Conservation (phyloP, 495 filamentous ascomycete species). For the Lasiosphaeriaceae sp. region DNA sequence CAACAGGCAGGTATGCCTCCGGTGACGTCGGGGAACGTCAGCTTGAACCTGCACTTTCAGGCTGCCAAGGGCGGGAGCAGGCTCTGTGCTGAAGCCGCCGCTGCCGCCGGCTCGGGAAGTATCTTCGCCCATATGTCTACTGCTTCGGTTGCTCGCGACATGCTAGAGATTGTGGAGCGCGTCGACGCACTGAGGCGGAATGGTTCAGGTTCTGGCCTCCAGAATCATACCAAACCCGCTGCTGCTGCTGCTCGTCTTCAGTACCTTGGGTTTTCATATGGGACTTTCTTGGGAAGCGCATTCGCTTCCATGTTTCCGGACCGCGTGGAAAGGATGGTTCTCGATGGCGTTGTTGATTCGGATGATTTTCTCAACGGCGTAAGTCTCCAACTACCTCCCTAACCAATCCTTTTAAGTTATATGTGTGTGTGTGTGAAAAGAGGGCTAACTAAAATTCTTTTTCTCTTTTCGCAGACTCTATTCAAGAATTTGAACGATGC, state of each 20-base stretch:
- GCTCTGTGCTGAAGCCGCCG: conserved; percentile 1
- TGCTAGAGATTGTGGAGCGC: conserved; percentile 38
- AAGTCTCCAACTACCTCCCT: conserved; percentile 9
- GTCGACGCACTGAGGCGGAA: background rate
- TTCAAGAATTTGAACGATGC: conserved; percentile 46
- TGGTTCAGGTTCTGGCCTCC: background rate
- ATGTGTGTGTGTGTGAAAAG: conserved; percentile 27
- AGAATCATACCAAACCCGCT: background rate
- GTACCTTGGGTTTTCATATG: conserved; percentile 47
- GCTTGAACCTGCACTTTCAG: background rate
- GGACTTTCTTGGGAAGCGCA: conserved; percentile 53
- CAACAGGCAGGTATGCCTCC: background rate
- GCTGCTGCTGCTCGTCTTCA: background rate
- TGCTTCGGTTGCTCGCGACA: conserved; percentile 34
- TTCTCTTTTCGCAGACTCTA: background rate
- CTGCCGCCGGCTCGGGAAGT: background rate
- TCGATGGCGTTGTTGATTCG: conserved; percentile 35
- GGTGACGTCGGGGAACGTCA: background rate
- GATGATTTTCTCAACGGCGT: conserved; percentile 22
- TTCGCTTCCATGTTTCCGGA: conserved; percentile 44
- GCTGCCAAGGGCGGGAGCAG: background rate
- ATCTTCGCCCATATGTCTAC: conserved; percentile 19
- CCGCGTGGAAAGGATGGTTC: conserved; percentile 35
- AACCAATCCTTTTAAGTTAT: no score
- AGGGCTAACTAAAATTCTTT: background rate